A percentile compares a stretch with the other conserved stretches of the same genome.
These are phyloP conservation scores for Trichomonas vaginalis DNA, from an alignment of 208 protist genomes.

Conservation along the genomic window DNA sequence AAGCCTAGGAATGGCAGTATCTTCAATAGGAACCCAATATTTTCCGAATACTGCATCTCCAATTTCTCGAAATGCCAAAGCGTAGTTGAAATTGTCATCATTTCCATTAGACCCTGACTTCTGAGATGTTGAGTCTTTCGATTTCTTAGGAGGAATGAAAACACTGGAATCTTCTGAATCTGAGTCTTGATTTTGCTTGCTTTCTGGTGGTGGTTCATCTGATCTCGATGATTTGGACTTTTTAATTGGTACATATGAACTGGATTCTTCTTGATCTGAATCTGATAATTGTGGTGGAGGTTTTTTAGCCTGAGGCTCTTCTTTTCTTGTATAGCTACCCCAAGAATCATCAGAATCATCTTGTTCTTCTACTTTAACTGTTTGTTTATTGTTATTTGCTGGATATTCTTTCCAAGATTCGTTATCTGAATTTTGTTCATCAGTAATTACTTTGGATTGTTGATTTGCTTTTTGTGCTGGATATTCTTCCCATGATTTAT, in stretches of 20 bases:
- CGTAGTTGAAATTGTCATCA: not conserved
- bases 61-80: not conserved
- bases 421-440: not conserved
- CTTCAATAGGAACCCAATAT: not conserved
- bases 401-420: no score
- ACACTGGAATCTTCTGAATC: not conserved
- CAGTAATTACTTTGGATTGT: not conserved
- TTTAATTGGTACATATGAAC: not conserved
- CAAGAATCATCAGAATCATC: not conserved
- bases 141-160: not conserved
- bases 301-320: not conserved
- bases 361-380: no score
- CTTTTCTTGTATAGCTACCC: not conserved
- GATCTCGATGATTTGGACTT: not conserved
- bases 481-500: not conserved
- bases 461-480: not conserved
- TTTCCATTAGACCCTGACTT: not conserved
- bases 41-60: not conserved
- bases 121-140: not conserved
- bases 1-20: not conserved
- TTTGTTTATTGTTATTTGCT: no score
- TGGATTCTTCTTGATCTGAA: not conserved
- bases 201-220: no score
- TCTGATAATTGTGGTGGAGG: no score
- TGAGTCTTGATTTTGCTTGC: no score